Evolutionary conservation across 176 grass and related monocot species (phyloP).

Genomic region (Cenchrus purpureus): DNA sequence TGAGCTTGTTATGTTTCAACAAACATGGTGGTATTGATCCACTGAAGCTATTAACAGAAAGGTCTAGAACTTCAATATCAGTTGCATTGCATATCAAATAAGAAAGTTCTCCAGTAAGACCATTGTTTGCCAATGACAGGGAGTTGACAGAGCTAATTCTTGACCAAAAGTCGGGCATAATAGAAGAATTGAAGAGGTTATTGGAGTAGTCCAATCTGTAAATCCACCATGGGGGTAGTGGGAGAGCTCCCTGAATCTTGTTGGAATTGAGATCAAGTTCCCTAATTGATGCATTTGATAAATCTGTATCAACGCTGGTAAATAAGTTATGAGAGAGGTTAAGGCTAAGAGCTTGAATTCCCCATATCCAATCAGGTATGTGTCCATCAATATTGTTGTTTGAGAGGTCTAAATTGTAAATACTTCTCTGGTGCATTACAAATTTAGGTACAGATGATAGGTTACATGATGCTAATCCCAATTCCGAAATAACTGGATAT

Average conservation of each 20-base stretch:
- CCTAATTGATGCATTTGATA: not conserved
- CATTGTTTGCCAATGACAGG: not conserved
- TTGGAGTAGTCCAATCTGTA: slow-evolving; percentile 49
- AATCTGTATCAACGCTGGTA: not conserved
- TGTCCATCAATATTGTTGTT: slow-evolving; percentile 52
- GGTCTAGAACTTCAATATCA: not conserved
- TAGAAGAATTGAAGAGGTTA: slow-evolving; percentile 40
- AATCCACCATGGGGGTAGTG: slow-evolving; percentile 41
- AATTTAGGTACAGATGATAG: slow-evolving; percentile 52
- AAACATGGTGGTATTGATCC: slow-evolving; percentile 7
- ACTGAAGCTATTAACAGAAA: not conserved
- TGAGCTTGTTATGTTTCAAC: not conserved
- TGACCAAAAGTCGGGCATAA: slow-evolving; percentile 33
- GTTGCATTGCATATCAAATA: not conserved
- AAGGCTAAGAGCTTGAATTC: not conserved
- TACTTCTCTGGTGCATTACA: slow-evolving; percentile 28
- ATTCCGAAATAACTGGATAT: slow-evolving; percentile 16
- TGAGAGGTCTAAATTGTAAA: slow-evolving; percentile 49
- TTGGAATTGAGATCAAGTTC: slow-evolving; percentile 56
- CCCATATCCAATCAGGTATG: slow-evolving; percentile 63
- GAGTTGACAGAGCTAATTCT: not conserved
- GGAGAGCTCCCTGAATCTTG: slow-evolving; percentile 52
- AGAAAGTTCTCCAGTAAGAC: not conserved
- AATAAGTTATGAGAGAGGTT: slow-evolving; percentile 63
- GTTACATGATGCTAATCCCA: slow-evolving; percentile 57